Evolutionary conservation across 1,139 yeast genomes (phyloP).

Genomic region (Taiozyma onychis): DNA sequence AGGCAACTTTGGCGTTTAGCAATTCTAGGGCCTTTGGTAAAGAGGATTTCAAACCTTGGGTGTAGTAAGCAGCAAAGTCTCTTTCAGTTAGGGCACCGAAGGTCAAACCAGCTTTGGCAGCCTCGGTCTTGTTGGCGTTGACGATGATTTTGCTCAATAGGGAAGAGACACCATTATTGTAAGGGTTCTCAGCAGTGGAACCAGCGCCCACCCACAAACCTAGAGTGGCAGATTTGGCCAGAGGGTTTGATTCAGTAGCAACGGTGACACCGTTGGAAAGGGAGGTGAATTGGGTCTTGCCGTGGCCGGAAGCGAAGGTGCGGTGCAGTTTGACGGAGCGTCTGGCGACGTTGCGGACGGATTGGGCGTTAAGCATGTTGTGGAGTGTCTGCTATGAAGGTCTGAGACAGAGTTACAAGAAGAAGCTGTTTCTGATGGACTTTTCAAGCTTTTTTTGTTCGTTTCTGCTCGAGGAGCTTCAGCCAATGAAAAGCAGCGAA

Average conservation of each 20-base stretch:
- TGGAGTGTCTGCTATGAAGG: conserved; percentile 1
- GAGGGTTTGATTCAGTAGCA: conserved; percentile 59
- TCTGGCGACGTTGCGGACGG: conserved; percentile 13
- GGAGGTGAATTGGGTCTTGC: conserved; percentile 63
- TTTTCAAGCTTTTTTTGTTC: background rate
- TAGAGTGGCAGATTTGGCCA: conserved; percentile 51
- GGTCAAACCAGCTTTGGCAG: conserved; percentile 39
- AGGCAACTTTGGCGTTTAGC: conserved; percentile 26
- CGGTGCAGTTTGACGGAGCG: conserved; percentile 28
- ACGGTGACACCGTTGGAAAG: conserved; percentile 68
- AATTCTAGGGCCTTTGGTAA: conserved; percentile 23
- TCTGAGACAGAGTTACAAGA: background rate
- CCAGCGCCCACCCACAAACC: conserved; percentile 75
- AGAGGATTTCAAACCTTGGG: conserved; percentile 32
- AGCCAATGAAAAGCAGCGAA: conserved; percentile 24
- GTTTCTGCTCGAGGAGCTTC: background rate
- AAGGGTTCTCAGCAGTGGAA: conserved; percentile 71
- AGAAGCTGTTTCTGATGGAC: background rate
- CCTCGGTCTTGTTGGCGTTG: conserved; percentile 30
- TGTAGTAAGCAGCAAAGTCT: conserved; percentile 51
- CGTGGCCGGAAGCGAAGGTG: conserved; percentile 45
- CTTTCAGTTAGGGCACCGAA: conserved; percentile 40
- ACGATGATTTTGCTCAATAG: conserved; percentile 49
- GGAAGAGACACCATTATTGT: conserved; percentile 74
- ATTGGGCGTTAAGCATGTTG: conserved; percentile 22